Percentiles rank a stretch among this genome's conserved stretches.
Evolutionary conservation across 2,329 filamentous ascomycete genomes (phyloP).

Genomic region (Botrytis galanthina): DNA sequence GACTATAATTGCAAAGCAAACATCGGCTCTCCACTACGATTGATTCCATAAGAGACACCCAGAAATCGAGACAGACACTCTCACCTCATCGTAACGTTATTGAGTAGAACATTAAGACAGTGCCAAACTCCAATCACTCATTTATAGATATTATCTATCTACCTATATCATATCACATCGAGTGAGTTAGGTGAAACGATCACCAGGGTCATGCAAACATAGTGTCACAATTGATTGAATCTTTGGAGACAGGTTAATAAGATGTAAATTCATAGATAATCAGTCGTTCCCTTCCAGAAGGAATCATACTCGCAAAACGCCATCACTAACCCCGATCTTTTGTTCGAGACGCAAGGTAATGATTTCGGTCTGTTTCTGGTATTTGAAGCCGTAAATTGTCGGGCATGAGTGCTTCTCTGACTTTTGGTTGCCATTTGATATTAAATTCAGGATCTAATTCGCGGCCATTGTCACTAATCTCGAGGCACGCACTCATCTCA

Average conservation of each 20-base stretch:
- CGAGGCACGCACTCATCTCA: too few species aligned
- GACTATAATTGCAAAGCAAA: background rate
- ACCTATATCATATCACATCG: background rate
- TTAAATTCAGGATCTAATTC: background rate
- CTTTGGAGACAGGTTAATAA: background rate
- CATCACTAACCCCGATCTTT: background rate
- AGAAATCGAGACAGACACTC: background rate
- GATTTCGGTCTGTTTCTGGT: background rate
- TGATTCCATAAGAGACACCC: background rate
- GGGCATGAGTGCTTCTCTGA: background rate
- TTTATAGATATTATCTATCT: background rate
- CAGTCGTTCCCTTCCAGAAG: background rate
- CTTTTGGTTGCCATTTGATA: background rate
- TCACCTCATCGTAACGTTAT: background rate
- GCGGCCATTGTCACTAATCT: too few species aligned
- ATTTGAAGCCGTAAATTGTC: accelerated
- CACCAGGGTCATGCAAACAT: background rate
- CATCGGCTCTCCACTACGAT: too few species aligned
- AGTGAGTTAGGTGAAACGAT: background rate
- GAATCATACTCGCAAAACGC: background rate
- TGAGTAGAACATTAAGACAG: background rate
- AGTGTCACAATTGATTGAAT: background rate
- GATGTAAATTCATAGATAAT: background rate
- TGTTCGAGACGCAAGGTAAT: background rate
- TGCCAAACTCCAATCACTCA: background rate